These are phyloP conservation scores for Penicillium fimorum DNA, from an alignment of 495 filamentous ascomycete species.

Conservation along the genomic window DNA sequence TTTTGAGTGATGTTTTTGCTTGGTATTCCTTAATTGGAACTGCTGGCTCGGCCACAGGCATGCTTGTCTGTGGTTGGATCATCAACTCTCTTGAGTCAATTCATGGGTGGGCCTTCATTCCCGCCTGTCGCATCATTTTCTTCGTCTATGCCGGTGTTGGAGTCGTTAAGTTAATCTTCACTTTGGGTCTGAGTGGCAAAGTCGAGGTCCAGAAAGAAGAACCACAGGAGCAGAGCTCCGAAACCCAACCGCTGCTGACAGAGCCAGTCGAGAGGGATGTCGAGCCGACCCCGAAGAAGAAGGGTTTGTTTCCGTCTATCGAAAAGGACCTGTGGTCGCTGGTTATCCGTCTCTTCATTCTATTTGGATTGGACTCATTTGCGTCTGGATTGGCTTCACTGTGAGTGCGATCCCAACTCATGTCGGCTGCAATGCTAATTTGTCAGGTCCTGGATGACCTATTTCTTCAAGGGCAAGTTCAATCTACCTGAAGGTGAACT, in stretches of 20 bases:
- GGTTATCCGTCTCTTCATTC: conserved; percentile 67
- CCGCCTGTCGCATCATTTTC: conserved; percentile 69
- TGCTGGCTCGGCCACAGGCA: conserved; percentile 62
- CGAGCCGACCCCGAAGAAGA: conserved; percentile 19
- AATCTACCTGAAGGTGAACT: conserved; percentile 64
- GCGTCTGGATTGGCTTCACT: conserved; percentile 74
- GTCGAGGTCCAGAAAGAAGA: conserved; percentile 55
- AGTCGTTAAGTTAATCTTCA: conserved; percentile 60
- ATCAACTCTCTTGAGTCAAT: conserved; percentile 50
- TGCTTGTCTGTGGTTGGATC: conserved; percentile 63
- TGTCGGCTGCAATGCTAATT: conserved; percentile 5
- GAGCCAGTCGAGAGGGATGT: conserved; percentile 10
- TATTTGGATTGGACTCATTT: conserved; percentile 76
- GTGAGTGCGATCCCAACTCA: conserved; percentile 35
- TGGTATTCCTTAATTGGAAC: conserved; percentile 76
- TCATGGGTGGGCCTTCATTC: conserved; percentile 53
- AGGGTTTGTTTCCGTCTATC: conserved; percentile 47
- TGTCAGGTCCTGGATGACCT: conserved; percentile 63
- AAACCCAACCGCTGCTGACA: conserved; percentile 50
- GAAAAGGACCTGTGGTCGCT: conserved; percentile 56
- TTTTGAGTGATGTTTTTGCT: conserved; percentile 71
- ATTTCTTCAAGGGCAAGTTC: conserved; percentile 78
- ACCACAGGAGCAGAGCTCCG: conserved; percentile 24
- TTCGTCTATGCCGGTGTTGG: conserved; percentile 68
- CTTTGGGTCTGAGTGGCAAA: conserved; percentile 54